Evolutionary conservation across 2,329 filamentous ascomycete species (phyloP).

Genomic region (Magnaporthales sp.): DNA sequence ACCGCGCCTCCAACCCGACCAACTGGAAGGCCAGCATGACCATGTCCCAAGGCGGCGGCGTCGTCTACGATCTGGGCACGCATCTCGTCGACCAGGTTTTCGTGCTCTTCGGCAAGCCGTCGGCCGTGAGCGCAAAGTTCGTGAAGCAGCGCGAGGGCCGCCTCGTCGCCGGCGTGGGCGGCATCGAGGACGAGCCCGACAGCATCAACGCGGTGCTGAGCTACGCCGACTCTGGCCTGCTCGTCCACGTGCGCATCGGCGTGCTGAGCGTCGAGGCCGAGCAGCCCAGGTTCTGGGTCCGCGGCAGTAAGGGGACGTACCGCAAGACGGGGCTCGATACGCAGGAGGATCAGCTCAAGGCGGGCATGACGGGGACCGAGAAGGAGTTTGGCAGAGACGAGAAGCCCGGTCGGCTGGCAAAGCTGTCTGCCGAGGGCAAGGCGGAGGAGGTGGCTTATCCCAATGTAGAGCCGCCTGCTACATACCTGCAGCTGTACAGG

Average conservation of each 20-base stretch:
- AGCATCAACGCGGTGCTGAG: constrained; percentile 55
- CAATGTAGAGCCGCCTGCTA: constrained; percentile 54
- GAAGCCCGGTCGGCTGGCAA: constrained; percentile 49
- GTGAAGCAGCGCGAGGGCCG: constrained; percentile 51
- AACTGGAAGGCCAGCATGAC: constrained; percentile 56
- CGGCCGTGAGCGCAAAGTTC: constrained; percentile 58
- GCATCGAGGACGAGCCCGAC: constrained; percentile 43
- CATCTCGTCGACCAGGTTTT: constrained; percentile 70
- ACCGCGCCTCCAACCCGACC: constrained; percentile 48
- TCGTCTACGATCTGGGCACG: constrained; percentile 65
- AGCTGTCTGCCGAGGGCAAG: constrained; percentile 41
- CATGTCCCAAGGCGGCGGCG: constrained; percentile 52
- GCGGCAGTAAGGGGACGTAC: constrained; percentile 66
- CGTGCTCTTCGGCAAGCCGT: constrained; percentile 40
- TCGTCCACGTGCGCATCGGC: constrained; percentile 62
- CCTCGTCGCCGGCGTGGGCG: constrained; percentile 16
- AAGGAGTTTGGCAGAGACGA: constrained; percentile 55
- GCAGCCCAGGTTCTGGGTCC: constrained; percentile 70
- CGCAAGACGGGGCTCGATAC: constrained; percentile 63
- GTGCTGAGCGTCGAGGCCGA: constrained; percentile 59
- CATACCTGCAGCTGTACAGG: constrained; percentile 61
- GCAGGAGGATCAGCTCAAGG: constrained; percentile 66
- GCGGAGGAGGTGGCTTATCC: constrained; percentile 41
- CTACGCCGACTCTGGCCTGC: constrained; percentile 49
- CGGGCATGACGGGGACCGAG: constrained; percentile 52